Percentiles rank a stretch among this genome's conserved stretches.
These are phyloP conservation scores for Scleromitrula shiraiana DNA, from an alignment of 2,329 filamentous ascomycete species.

Conservation along the genomic window DNA sequence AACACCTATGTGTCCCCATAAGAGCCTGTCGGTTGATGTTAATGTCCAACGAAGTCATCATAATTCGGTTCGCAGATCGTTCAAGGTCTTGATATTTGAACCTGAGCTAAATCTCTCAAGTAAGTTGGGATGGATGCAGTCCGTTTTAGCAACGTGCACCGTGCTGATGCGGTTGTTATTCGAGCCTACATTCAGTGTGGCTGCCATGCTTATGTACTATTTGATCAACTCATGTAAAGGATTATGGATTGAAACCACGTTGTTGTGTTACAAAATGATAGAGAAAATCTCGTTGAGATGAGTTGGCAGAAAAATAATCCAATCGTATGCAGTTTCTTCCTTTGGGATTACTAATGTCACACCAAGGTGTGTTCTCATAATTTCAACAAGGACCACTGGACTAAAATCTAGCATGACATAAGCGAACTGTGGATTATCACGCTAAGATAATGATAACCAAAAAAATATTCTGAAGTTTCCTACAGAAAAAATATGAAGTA, in stretches of 20 bases:
- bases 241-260: slow-evolving; percentile 4
- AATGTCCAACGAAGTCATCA: not conserved
- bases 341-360: not conserved
- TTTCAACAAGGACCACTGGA: not conserved
- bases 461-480: slow-evolving; percentile 4
- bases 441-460: slow-evolving; percentile 11
- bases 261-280: not conserved
- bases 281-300: not conserved
- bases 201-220: not conserved
- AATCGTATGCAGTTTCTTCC: not conserved
- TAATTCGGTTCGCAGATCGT: not conserved
- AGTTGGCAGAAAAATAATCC: slow-evolving; percentile 1
- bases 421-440: not conserved
- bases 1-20: slow-evolving; percentile 4
- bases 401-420: not conserved
- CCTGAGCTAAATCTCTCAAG: slow-evolving; percentile 1
- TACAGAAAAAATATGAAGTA: not conserved
- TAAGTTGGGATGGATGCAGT: not conserved
- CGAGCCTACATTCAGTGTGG: not conserved
- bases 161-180: slow-evolving; percentile 1
- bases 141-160: slow-evolving; percentile 5
- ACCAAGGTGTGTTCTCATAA: no score
- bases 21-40: not conserved
- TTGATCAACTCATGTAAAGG: not conserved
- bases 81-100: not conserved